These are phyloP conservation scores for Xylaria grammica DNA, from an alignment of 495 filamentous ascomycete species.

Conservation along the genomic window DNA sequence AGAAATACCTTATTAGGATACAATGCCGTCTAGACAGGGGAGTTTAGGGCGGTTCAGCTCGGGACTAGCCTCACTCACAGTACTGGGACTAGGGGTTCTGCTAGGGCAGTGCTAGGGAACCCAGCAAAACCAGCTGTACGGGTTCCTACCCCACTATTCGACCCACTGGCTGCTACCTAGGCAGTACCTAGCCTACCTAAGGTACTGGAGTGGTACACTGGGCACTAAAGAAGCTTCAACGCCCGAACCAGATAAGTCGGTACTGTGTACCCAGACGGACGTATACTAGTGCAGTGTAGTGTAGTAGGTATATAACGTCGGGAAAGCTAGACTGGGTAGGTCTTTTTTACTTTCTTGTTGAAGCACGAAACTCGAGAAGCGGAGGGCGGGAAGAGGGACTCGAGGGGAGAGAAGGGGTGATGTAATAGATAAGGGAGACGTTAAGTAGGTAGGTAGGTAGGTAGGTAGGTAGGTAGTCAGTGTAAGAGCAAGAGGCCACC, in stretches of 20 bases:
- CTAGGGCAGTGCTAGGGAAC: constrained; percentile 13
- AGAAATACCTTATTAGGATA: constrained; percentile 6
- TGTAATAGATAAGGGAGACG: not conserved
- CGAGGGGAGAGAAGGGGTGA: not conserved
- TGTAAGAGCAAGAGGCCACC: too few species aligned
- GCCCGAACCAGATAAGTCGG: constrained; percentile 2
- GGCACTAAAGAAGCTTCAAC: too few species aligned
- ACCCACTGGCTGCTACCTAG: too few species aligned
- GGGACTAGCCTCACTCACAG: constrained; percentile 13
- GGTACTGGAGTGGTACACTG: too few species aligned
- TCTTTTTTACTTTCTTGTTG: not conserved
- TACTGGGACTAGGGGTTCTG: too few species aligned
- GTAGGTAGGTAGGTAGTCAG: too few species aligned
- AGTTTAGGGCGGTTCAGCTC: constrained; percentile 25
- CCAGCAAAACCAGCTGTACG: constrained; percentile 15
- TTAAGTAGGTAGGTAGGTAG: too few species aligned
- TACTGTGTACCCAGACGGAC: too few species aligned
- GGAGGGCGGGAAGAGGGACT: not conserved
- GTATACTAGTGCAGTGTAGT: too few species aligned
- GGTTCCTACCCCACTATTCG: constrained; percentile 10
- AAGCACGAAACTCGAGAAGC: constrained; percentile 1
- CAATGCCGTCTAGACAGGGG: not conserved
- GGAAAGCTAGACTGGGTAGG: too few species aligned
- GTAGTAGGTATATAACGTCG: too few species aligned
- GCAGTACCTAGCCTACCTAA: too few species aligned